Conservation (phyloP, 2,329 filamentous ascomycete genomes). For the Paramyrothecium sp. region DNA sequence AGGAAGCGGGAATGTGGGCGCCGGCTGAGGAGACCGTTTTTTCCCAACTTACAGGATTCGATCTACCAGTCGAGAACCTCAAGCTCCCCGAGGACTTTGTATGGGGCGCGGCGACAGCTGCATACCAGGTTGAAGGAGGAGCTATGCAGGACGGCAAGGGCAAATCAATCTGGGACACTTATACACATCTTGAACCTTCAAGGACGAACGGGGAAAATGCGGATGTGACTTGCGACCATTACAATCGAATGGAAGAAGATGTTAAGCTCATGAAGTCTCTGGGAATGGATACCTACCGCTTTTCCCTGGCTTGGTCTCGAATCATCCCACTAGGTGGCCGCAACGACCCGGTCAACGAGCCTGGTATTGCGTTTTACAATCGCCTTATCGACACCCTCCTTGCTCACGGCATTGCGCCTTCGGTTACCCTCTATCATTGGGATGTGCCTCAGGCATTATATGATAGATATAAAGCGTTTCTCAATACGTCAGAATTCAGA, state of each 20-base stretch:
- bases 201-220: slow-evolving; percentile 33
- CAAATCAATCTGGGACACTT: slow-evolving; percentile 32
- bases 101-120: slow-evolving; percentile 34
- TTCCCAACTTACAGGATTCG: neutral
- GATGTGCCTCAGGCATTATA: slow-evolving; percentile 33
- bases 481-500: slow-evolving; percentile 14
- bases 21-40: neutral
- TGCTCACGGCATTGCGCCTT: slow-evolving; percentile 52
- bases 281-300: slow-evolving; percentile 57
- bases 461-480: slow-evolving; percentile 19
- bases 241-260: slow-evolving; percentile 42
- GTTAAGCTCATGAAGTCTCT: slow-evolving; percentile 54
- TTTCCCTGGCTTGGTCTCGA: slow-evolving; percentile 62
- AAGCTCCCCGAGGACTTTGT: slow-evolving; percentile 28
- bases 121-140: slow-evolving; percentile 35
- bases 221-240: slow-evolving; percentile 40
- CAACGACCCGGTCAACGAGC: slow-evolving; percentile 57
- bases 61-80: slow-evolving; percentile 7
- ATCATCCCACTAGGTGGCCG: slow-evolving; percentile 61
- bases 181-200: slow-evolving; percentile 28
- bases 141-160: slow-evolving; percentile 31
- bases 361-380: slow-evolving; percentile 55
- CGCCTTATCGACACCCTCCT: slow-evolving; percentile 55
- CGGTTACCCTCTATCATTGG: slow-evolving; percentile 62
- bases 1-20: neutral